Conservation (phyloP, 1,284 basidiomycete genomes). For the Kwoniella shivajii region DNA sequence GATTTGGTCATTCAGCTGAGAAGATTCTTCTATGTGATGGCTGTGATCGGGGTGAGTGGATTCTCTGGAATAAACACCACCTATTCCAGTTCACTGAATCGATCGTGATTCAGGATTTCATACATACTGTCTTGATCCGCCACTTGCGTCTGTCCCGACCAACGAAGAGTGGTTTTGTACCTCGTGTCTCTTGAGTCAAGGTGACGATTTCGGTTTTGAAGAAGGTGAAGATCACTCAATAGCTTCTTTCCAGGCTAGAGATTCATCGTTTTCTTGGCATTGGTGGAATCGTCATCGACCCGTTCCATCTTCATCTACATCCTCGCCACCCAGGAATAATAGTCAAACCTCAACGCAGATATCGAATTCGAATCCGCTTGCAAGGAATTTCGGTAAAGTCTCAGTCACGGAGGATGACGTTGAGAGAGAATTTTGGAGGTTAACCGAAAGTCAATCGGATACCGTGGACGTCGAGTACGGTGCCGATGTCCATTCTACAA, state of each 20-base stretch:
- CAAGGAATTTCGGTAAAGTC: conserved; percentile 62
- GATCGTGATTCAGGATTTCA: conserved; percentile 72
- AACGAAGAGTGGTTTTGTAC: conserved; percentile 94
- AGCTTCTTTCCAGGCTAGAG: conserved; percentile 87
- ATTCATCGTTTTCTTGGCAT: conserved; percentile 78
- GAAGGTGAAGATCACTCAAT: conserved; percentile 96
- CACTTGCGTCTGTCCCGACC: conserved; percentile 77
- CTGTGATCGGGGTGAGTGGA: conserved; percentile 81
- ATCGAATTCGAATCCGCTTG: conserved; percentile 22
- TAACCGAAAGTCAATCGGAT: conserved; percentile 85
- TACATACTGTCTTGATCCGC: conserved; percentile 93
- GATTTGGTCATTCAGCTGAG: conserved; percentile 79
- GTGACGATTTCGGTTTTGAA: conserved; percentile 98
- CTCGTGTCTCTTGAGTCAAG: conserved; percentile 86
- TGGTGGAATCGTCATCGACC: conserved; percentile 86
- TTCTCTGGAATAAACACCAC: neutral
- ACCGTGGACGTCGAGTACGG: conserved; percentile 99
- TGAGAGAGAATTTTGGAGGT: conserved; percentile 95
- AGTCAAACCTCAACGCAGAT: neutral
- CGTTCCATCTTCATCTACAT: conserved; percentile 14
- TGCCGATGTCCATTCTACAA: conserved; percentile 96
- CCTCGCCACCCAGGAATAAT: conserved; percentile 29
- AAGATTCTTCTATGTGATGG: conserved; percentile 96
- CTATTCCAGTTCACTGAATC: neutral
- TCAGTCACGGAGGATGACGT: conserved; percentile 83